These are phyloP conservation scores for Plenodomus tracheiphilus DNA, from an alignment of 2,329 filamentous ascomycete genomes.

Conservation along the genomic window DNA sequence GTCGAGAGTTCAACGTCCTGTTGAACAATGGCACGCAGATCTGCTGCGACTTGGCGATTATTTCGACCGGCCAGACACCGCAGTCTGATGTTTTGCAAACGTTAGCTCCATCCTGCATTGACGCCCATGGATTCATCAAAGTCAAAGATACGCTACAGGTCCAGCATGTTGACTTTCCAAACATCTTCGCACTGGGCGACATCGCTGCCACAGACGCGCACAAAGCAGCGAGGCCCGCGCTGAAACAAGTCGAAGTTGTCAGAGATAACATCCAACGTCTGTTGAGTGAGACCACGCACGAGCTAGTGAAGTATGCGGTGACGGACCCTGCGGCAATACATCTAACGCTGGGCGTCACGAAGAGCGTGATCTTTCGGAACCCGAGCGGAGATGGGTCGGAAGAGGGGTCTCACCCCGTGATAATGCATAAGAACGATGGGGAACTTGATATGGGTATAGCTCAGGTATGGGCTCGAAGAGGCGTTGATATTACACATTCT, in stretches of 20 bases:
- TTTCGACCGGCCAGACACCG: slow-evolving; percentile 63
- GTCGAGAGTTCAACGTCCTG: slow-evolving; percentile 2
- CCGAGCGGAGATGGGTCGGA: slow-evolving; percentile 3
- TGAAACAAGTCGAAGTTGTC: slow-evolving; percentile 53
- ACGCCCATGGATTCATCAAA: slow-evolving; percentile 53
- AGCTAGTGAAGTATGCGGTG: slow-evolving; percentile 2
- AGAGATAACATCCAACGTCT: neutral
- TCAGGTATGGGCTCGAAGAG: slow-evolving; percentile 9
- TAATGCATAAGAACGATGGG: slow-evolving; percentile 11
- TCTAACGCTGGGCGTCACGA: slow-evolving; percentile 9
- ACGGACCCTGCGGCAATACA: slow-evolving; percentile 13
- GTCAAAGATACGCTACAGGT: slow-evolving; percentile 64
- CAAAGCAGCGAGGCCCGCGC: slow-evolving; percentile 59
- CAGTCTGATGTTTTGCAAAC: slow-evolving; percentile 55
- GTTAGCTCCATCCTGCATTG: slow-evolving; percentile 51
- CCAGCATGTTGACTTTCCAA: slow-evolving; percentile 46
- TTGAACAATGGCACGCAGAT: neutral
- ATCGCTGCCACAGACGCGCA: slow-evolving; percentile 59
- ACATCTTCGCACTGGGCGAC: slow-evolving; percentile 67
- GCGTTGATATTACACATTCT: slow-evolving; percentile 9
- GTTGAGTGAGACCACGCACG: neutral
- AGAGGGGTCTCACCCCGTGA: slow-evolving; percentile 6
- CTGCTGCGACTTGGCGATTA: slow-evolving; percentile 46
- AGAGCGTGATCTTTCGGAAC: slow-evolving; percentile 12
- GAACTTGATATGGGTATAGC: slow-evolving; percentile 14